Conservation (phyloP, 805 yeast genomes). For the Metschnikowia similis region DNA sequence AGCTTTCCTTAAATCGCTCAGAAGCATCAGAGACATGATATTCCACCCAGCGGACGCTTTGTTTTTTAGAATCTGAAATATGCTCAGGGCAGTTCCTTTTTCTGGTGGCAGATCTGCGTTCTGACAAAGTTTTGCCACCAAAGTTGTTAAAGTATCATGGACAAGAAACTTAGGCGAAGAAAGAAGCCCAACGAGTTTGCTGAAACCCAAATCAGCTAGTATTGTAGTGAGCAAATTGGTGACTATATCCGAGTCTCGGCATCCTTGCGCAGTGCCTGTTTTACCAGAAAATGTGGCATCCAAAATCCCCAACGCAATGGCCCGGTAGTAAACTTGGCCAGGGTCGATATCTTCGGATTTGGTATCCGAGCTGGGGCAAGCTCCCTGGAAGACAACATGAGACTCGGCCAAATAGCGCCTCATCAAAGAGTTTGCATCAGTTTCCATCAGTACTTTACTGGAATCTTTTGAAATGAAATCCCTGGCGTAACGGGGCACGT, state of each 20-base stretch:
- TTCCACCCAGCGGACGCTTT: background rate
- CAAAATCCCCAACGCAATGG: constrained; percentile 9
- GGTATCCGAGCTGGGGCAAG: background rate
- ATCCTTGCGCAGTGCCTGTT: constrained; percentile 4
- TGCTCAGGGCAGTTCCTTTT: background rate
- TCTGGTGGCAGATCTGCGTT: background rate
- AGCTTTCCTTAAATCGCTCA: background rate
- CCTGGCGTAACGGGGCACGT: constrained; percentile 9
- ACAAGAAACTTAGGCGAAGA: constrained; percentile 11
- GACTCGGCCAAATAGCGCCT: constrained; percentile 8
- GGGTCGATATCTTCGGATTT: background rate
- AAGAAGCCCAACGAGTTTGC: constrained; percentile 7
- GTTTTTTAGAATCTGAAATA: background rate
- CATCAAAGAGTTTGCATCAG: background rate
- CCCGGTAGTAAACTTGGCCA: constrained; percentile 4
- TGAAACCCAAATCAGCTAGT: constrained; percentile 16
- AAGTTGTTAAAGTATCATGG: background rate
- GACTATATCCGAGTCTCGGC: constrained; percentile 10
- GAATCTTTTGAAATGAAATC: background rate
- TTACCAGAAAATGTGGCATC: constrained; percentile 3
- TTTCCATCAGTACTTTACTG: background rate
- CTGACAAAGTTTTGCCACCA: background rate
- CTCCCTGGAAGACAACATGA: constrained; percentile 9
- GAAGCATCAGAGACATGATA: background rate
- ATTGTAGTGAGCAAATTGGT: constrained; percentile 10